phyloP scores from a whole-genome alignment of 805 yeast species.

The Wickerhamiella occidentalis region DNA sequence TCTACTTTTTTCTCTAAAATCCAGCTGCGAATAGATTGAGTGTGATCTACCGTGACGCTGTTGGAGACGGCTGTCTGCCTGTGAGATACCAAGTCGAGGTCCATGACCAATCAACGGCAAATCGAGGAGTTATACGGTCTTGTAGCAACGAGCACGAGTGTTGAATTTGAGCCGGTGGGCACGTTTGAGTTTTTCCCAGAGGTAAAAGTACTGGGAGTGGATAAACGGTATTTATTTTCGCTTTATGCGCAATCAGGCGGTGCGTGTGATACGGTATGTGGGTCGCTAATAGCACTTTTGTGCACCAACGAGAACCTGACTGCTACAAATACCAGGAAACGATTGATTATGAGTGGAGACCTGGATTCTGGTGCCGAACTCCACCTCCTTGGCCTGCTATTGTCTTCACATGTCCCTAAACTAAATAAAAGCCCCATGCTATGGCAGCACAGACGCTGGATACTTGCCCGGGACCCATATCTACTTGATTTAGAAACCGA shows the following conservation, averaged over 20 bases:
- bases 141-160: background rate
- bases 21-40: constrained; percentile 21
- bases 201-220: constrained; percentile 23
- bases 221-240: constrained; percentile 13
- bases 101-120: constrained; percentile 14
- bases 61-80: constrained; percentile 22
- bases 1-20: constrained; percentile 23
- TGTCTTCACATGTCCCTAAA: constrained; percentile 25
- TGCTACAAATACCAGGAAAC: constrained; percentile 24
- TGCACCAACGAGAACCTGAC: constrained; percentile 26
- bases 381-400: constrained; percentile 21
- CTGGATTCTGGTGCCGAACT: constrained; percentile 19
- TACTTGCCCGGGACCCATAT: constrained; percentile 14
- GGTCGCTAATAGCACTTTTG: constrained; percentile 21
- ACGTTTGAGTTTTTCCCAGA: background rate
- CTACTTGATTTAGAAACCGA: constrained; percentile 19
- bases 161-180: constrained; percentile 13
- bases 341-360: constrained; percentile 13
- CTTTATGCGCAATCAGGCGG: constrained; percentile 15
- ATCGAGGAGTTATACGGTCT: constrained; percentile 7
- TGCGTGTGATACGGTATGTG: background rate
- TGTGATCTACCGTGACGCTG: constrained; percentile 24
- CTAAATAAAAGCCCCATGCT: constrained; percentile 31
- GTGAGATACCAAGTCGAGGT: constrained; percentile 20
- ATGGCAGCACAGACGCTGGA: constrained; percentile 31